Percentiles rank a stretch among this genome's conserved stretches.
These are phyloP conservation scores for Emericellopsis cladophorae DNA, from an alignment of 2,329 filamentous ascomycete genomes.

Conservation along the genomic window DNA sequence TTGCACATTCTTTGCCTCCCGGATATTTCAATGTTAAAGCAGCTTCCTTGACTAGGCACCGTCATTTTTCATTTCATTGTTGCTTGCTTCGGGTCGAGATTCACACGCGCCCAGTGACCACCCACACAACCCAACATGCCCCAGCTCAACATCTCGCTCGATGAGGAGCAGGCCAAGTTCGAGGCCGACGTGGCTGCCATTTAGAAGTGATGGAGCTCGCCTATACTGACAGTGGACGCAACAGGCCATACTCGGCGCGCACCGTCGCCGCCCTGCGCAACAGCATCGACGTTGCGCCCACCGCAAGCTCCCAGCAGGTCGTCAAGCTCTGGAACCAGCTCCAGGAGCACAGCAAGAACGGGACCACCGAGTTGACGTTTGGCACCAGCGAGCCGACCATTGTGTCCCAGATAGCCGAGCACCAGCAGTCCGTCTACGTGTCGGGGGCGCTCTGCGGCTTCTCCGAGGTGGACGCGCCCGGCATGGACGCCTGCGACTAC, in stretches of 20 bases:
- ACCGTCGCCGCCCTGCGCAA: slow-evolving; percentile 19
- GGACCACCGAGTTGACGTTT: slow-evolving; percentile 21
- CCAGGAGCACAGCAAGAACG: slow-evolving; percentile 16
- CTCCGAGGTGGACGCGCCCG: slow-evolving; percentile 20
- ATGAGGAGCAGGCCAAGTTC: slow-evolving; percentile 16
- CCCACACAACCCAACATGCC: not conserved
- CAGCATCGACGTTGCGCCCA: slow-evolving; percentile 12
- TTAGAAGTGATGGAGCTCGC: slow-evolving; percentile 18
- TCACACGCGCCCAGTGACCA: no score
- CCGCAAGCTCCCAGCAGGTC: slow-evolving; percentile 12
- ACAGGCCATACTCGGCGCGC: slow-evolving; percentile 15
- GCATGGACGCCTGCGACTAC: slow-evolving; percentile 27
- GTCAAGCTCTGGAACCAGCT: slow-evolving; percentile 23
- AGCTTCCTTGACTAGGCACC: no score
- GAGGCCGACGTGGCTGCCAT: slow-evolving; percentile 17
- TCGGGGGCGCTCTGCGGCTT: slow-evolving; percentile 25
- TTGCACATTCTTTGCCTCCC: no score
- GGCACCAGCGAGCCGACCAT: slow-evolving; percentile 22
- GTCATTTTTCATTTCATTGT: not conserved
- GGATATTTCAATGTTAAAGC: no score
- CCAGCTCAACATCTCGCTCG: slow-evolving; percentile 3
- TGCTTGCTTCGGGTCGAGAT: not conserved
- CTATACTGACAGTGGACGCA: slow-evolving; percentile 8
- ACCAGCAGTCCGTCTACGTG: slow-evolving; percentile 24
- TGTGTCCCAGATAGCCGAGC: slow-evolving; percentile 22